These are phyloP conservation scores for Pleurotus tuoliensis DNA, from an alignment of 768 basidiomycete genomes.

Conservation along the genomic window DNA sequence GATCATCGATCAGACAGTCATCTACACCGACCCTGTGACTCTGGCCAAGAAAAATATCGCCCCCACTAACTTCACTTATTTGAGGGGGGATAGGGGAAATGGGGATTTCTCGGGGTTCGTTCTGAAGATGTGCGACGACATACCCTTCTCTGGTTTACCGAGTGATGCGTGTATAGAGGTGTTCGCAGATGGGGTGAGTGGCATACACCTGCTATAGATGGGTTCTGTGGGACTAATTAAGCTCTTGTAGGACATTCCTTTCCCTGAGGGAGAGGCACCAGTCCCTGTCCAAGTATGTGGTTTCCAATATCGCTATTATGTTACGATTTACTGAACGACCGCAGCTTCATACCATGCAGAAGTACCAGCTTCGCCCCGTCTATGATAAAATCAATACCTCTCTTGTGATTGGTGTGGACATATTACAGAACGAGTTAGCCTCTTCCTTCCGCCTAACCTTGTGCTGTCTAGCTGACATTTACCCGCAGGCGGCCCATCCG, in stretches of 20 bases:
- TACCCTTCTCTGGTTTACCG: conserved; percentile 30
- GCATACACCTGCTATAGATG: conserved; percentile 5
- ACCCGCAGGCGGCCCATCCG: background rate
- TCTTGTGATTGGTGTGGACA: background rate
- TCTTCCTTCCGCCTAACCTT: no score
- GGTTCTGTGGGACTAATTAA: background rate
- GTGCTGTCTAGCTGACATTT: no score
- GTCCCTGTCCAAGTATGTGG: background rate
- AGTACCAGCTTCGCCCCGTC: background rate
- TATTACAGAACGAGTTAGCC: background rate
- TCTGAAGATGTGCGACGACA: conserved; percentile 40
- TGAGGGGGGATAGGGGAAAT: conserved; percentile 23
- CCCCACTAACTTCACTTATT: conserved; percentile 29
- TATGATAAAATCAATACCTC: background rate
- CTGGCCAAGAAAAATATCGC: conserved; percentile 18
- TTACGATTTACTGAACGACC: background rate
- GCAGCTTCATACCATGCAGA: background rate
- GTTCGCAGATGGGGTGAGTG: conserved; percentile 24
- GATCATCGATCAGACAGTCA: conserved; percentile 25
- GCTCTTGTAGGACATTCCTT: background rate
- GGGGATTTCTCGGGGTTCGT: conserved; percentile 17
- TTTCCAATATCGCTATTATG: no score
- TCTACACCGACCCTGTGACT: background rate
- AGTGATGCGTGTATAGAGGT: conserved; percentile 30
- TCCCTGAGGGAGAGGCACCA: background rate